phyloP scores from a whole-genome alignment of 345 rosid genomes.

The Lepidium sativum region DNA sequence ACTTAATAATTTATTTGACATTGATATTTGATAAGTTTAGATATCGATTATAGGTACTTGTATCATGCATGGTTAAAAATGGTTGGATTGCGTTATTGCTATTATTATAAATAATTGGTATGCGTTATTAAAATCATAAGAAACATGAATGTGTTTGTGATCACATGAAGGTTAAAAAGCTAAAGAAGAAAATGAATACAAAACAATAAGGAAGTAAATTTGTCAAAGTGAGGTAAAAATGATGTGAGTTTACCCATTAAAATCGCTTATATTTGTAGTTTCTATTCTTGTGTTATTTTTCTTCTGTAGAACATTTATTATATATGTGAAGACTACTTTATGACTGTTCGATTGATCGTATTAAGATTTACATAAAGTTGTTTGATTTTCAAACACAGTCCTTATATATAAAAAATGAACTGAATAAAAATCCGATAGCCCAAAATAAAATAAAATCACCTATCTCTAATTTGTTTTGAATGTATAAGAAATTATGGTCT shows the following conservation, averaged over 20 bases:
- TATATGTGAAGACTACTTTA: not conserved
- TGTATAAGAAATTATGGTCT: constrained; percentile 2
- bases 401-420: not conserved
- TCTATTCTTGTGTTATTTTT: not conserved
- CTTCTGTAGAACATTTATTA: no score
- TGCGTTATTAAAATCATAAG: not conserved
- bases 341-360: not conserved
- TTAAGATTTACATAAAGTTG: not conserved
- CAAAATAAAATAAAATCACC: constrained; percentile 17
- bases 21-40: no score
- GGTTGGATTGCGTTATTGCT: not conserved
- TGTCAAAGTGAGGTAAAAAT: no score
- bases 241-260: not conserved
- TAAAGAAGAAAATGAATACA: not conserved
- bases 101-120: not conserved
- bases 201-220: no score
- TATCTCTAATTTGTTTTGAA: constrained; percentile 2
- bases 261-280: not conserved
- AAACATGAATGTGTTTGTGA: not conserved
- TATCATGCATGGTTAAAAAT: no score
- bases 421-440: constrained; percentile 2
- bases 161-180: not conserved
- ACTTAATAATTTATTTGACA: no score
- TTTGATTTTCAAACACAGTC: constrained; percentile 1
- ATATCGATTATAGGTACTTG: no score